phyloP scores from a whole-genome alignment of 257 asterid genomes.

The Perilla frutescens region DNA sequence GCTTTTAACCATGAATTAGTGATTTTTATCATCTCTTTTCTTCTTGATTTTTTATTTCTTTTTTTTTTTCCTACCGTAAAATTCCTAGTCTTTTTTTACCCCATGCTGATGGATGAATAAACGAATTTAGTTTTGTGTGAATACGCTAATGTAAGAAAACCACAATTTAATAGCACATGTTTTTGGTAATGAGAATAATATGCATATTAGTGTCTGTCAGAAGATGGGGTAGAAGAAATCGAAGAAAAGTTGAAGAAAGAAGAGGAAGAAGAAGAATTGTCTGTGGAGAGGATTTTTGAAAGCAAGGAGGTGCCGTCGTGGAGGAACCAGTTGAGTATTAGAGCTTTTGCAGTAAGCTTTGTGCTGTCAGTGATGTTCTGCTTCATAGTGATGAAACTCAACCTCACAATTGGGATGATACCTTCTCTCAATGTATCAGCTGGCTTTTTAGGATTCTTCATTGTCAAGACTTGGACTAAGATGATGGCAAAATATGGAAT shows the following conservation, averaged over 20 bases:
- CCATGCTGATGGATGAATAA: too few species aligned
- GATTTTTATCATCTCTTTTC: too few species aligned
- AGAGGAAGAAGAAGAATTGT: constrained; percentile 20
- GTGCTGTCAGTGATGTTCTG: constrained; percentile 53
- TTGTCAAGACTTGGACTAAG: constrained; percentile 63
- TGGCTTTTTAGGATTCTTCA: constrained; percentile 30
- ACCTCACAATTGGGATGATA: constrained; percentile 67
- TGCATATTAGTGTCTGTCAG: too few species aligned
- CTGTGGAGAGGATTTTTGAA: constrained; percentile 55
- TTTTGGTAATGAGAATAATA: too few species aligned
- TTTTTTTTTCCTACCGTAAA: too few species aligned
- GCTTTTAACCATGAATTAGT: too few species aligned
- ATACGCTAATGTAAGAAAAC: too few species aligned
- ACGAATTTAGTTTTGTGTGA: too few species aligned
- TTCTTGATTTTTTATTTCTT: too few species aligned
- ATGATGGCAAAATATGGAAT: constrained; percentile 51
- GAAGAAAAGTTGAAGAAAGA: neutral
- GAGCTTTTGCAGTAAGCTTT: constrained; percentile 68
- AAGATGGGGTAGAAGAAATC: neutral
- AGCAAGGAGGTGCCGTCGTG: constrained; percentile 59
- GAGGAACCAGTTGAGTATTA: constrained; percentile 58
- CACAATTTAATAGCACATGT: too few species aligned
- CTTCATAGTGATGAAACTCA: constrained; percentile 66
- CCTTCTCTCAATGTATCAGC: constrained; percentile 80
- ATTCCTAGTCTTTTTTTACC: too few species aligned